phyloP scores from a whole-genome alignment of 495 filamentous ascomycete species.

The Neurospora tetrasperma region DNA sequence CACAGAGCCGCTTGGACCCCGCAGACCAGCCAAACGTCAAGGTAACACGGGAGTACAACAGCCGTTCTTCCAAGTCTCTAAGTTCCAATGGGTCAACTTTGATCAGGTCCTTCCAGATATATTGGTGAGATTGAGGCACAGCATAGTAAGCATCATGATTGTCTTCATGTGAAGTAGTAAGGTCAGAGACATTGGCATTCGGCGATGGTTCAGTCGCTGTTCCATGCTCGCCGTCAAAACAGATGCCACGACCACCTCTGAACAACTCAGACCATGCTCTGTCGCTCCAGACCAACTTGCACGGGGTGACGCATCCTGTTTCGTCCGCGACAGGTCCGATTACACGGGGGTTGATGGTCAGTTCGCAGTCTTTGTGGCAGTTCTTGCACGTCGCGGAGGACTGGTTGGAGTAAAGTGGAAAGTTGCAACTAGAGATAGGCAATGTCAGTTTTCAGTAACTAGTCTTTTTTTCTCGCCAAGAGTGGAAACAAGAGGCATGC shows the following conservation, averaged over 20 bases:
- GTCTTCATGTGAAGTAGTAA: not conserved
- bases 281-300: slow-evolving; percentile 43
- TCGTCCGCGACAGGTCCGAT: slow-evolving; percentile 46
- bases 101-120: slow-evolving; percentile 28
- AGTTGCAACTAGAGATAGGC: slow-evolving; percentile 36
- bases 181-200: not conserved
- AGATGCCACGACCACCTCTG: slow-evolving; percentile 21
- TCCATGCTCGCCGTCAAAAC: not conserved
- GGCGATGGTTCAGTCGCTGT: not conserved
- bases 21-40: slow-evolving; percentile 44
- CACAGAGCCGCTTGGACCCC: slow-evolving; percentile 34
- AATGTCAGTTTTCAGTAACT: not conserved
- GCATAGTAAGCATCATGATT: not conserved
- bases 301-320: slow-evolving; percentile 36
- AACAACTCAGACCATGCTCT: slow-evolving; percentile 45
- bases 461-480: not conserved
- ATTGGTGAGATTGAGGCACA: slow-evolving; percentile 2
- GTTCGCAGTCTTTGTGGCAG: slow-evolving; percentile 33
- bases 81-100: slow-evolving; percentile 25
- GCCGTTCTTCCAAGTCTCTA: slow-evolving; percentile 35
- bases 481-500: not conserved
- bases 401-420: slow-evolving; percentile 45
- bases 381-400: slow-evolving; percentile 38
- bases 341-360: slow-evolving; percentile 46
- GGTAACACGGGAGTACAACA: slow-evolving; percentile 42